Base-by-base conservation (phyloP, 306 rosid genomes). In the Rosa rugosa region DNA sequence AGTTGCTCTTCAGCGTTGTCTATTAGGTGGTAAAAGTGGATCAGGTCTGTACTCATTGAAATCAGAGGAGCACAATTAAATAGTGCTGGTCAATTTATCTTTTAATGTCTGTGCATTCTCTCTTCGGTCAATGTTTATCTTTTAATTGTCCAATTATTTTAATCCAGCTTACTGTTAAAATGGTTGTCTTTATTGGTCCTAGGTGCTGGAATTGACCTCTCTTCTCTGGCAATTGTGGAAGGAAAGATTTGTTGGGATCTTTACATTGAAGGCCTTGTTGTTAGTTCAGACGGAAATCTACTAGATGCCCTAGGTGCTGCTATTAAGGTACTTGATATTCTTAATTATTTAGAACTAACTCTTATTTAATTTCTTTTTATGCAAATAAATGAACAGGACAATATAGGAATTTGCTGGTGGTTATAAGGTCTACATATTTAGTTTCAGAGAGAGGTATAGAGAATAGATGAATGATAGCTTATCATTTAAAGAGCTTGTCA, bases 201-300 rank as follows among this genome's bases (percentile, higher is more conserved):
- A 90, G 98, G 97, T 77, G 97, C 97, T 71, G 98, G 91, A 83
- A 88, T 94, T 82, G 90, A 90, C 76, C 92, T 90, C 74, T 87
- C 93, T 38, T 89, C 97, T 11, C 87, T 94, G 54, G 68, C 83
- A 46, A 88, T 92, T 22, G 88, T 87, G 57, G 94, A 89, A 60
- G 94, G 98, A 64, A 94, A 94, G 87, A 79, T 91, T 54, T 94
- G 98, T 87, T 92, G 98, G 98, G 93, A 91, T 81, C 94, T 94
- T 75, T 94, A 94, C 80, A 84, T 92, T 57, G 98, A 92, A 27
- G 93, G 97, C 75, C 94, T 94, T 75, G 94, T 94, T 66, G 83
- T 94, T 60, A 80, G 97, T 60, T 90, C 97, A 53, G 97, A 94
- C 60, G 98, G 98, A 60, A 92, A 94, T 88, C 84, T 91, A 77